Evolutionary conservation across 2,329 filamentous ascomycete species (phyloP).

Genomic region (Macroventuria anomochaeta): DNA sequence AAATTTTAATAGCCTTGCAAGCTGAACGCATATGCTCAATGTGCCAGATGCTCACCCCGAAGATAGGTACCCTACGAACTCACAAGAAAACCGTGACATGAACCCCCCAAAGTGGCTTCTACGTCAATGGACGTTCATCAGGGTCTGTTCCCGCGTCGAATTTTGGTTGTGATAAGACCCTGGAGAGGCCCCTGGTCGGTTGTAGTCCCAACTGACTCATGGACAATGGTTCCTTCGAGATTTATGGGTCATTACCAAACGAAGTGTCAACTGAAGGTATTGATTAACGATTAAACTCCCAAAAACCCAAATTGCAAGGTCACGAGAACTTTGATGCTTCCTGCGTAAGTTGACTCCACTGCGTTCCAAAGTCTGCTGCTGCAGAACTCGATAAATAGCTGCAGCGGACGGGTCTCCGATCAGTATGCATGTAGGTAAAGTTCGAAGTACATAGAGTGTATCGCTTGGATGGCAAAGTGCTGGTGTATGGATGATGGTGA

Average conservation of each 20-base stretch:
- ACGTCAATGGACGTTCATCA: not conserved
- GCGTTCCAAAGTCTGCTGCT: not conserved
- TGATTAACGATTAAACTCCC: not conserved
- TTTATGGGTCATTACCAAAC: not conserved
- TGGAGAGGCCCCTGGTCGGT: not conserved
- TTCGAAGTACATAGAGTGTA: not conserved
- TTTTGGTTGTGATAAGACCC: constrained; percentile 8
- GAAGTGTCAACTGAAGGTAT: not conserved
- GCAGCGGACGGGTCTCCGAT: not conserved
- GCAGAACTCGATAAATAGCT: not conserved
- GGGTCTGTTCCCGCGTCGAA: constrained; percentile 1
- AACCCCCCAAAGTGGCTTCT: not conserved
- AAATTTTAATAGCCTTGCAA: too few species aligned
- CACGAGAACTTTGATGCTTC: not conserved
- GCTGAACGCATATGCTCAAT: too few species aligned
- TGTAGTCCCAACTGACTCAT: not conserved
- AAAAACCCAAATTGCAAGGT: not conserved
- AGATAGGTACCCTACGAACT: too few species aligned
- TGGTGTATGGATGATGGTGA: not conserved
- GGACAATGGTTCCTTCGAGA: not conserved
- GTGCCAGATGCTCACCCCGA: too few species aligned
- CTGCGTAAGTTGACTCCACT: not conserved
- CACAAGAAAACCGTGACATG: not conserved
- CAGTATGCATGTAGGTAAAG: constrained; percentile 1
- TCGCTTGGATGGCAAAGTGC: not conserved